Base-by-base conservation (phyloP, 176 grass and related monocot genomes). In the Poa annua region DNA sequence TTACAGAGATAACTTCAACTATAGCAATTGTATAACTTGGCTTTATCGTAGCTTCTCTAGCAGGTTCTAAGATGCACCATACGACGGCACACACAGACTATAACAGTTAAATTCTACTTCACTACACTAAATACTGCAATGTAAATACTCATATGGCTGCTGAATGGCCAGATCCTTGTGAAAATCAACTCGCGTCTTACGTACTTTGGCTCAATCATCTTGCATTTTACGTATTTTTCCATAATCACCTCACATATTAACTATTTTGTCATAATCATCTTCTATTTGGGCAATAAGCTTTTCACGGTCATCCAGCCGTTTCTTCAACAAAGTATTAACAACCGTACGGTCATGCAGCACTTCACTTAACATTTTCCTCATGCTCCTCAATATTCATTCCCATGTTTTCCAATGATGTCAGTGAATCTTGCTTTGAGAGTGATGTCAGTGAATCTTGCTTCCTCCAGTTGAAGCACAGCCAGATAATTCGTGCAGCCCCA, bases 361-460 rank as follows among this genome's bases (percentile, higher is more conserved):
- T 47, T 71, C 45, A 5, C 22, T 42, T 71, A 47, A 24, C 39
- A 45, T 71, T 44, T 44, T 71, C 11, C 11, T 3, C 3, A 71
- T 22, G 67, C 39, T 71, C 67, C n/a, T 71, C 42, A 47, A 71
- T 45, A 71, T 71, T 71, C 39, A 13, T 71, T 24, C 8, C 6
- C 67, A 71, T 71, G 39, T 24, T 6, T 45, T 71, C 5, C 67
- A 71, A 44, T 71, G 39, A 24, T 39, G 45, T 71, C 67, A 2
- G 29, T 29, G 29, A 29, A 29, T 29, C 29, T 29, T 41, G 36
- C 42, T 45, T 71, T 21, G 12, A 71, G 41, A 71, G 68, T 25
- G 68, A 12, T 48, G n/a, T 71, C 39, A n/a, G 21, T 71, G 68
- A 71, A 71, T 71, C 41, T 25, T 48, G 68, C 41, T 47, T 13